Conservation (phyloP, 331 rosid genomes). For the Pyrus hybrid region DNA sequence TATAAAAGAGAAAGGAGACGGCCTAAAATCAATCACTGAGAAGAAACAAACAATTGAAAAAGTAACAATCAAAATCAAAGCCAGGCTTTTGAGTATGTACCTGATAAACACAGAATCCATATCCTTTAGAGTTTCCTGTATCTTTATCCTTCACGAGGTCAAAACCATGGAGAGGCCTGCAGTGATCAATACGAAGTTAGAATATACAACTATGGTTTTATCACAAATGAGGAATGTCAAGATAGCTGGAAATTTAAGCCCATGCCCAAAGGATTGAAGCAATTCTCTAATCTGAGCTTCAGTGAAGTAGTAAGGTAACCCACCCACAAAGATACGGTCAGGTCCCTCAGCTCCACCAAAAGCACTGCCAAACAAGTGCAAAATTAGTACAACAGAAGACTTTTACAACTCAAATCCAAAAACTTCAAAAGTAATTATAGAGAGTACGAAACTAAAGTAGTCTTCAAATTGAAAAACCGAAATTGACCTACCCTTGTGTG, state of each 20-base stretch:
- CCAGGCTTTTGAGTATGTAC: constrained; percentile 20
- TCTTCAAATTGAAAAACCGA: not conserved
- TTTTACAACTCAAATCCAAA: not conserved
- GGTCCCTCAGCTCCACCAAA: constrained; percentile 69
- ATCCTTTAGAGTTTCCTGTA: constrained; percentile 81
- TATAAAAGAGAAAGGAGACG: not conserved
- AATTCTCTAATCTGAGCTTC: constrained; percentile 66
- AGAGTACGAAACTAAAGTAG: not conserved
- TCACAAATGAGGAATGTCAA: not conserved
- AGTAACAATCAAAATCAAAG: constrained; percentile 9
- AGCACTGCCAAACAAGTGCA: constrained; percentile 34
- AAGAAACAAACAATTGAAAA: constrained; percentile 2
- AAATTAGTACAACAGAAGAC: constrained; percentile 15
- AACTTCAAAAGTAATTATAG: not conserved
- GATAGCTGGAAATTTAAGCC: not conserved
- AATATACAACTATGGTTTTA: not conserved
- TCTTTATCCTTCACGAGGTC: constrained; percentile 80
- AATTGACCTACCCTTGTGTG: constrained; percentile 43
- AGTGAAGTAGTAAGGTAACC: constrained; percentile 74
- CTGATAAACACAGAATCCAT: constrained; percentile 81
- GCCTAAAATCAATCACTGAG: not conserved
- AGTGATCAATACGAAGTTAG: constrained; percentile 8
- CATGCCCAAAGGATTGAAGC: constrained; percentile 74
- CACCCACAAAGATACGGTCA: constrained; percentile 83
- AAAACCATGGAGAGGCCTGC: constrained; percentile 68